Evolutionary conservation across 2,329 filamentous ascomycete species (phyloP).

Genomic region (Pyrenochaeta sp.): DNA sequence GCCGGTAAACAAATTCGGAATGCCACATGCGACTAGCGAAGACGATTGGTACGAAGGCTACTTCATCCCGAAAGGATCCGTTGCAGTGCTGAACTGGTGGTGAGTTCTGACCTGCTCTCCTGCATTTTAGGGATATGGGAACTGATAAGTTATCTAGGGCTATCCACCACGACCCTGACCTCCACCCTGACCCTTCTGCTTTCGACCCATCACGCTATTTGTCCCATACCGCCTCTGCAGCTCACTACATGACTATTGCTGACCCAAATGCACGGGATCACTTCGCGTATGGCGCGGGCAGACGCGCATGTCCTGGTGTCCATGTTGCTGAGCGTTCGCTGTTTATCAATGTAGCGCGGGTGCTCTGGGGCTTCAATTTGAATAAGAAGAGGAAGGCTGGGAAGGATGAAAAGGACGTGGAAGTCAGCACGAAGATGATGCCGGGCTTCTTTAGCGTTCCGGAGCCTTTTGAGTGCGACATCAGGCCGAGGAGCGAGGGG

Average conservation of each 20-base stretch:
- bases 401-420: constrained; percentile 31
- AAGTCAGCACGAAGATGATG: constrained; percentile 39
- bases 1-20: constrained; percentile 43
- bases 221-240: constrained; percentile 32
- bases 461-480: constrained; percentile 42
- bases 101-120: constrained; percentile 13
- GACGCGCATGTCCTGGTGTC: constrained; percentile 47
- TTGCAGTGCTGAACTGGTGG: constrained; percentile 47
- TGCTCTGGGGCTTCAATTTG: constrained; percentile 48
- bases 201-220: constrained; percentile 44
- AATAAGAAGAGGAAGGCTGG: constrained; percentile 27
- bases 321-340: constrained; percentile 50
- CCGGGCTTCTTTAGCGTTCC: constrained; percentile 45
- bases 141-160: constrained; percentile 26
- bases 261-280: constrained; percentile 47
- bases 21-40: constrained; percentile 44
- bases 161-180: constrained; percentile 42
- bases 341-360: constrained; percentile 46
- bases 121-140: too few species aligned
- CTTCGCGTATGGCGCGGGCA: constrained; percentile 47
- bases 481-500: constrained; percentile 32
- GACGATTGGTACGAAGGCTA: constrained; percentile 51
- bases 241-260: constrained; percentile 40
- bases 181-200: constrained; percentile 37
- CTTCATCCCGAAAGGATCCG: constrained; percentile 50